Evolutionary conservation across 805 yeast genomes (phyloP), one percentile per base, ranked within the genome.

Genomic region (Yarrowia sp.): DNA sequence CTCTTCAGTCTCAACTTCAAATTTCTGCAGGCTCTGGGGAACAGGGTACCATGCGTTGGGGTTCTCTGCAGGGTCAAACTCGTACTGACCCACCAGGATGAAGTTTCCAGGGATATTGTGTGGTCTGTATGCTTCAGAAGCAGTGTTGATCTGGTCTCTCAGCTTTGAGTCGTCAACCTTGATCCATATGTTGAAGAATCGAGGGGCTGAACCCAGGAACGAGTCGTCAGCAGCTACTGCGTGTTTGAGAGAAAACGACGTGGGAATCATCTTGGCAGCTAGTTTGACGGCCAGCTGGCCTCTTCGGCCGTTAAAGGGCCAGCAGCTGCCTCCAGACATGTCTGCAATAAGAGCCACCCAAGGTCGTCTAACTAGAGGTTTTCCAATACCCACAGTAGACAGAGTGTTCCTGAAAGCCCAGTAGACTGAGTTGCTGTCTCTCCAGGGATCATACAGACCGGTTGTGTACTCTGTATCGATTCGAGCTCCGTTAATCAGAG

Each of bases 261-360:
- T 70, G 5, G 74, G 63, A 38, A 55, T 50, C 12, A 73, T 70
- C n/a, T 68, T 66, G 17, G 70, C 69, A 0, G 76, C 71, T 34
- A 77, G 68, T 15, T 61, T 49, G 38, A 77, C 68, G 0, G 74
- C 78, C 24, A 77, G 68, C 3, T 44, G 66, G 14, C 79, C 79
- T 10, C 60, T 33, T 10, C 67, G 49, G 2, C 79, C 79, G 9
- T 70, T 66, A 61, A 77, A 74, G 20, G 79, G 75, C 79, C 79
- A 77, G 70, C 79, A 77, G 34, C 68, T 68, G 1, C 77, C 78
- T 7, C 69, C 66, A n/a, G 71, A 67, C 9, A 69, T 49, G 10
- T 71, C 73, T 0, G 70, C 53, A 12, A 53, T 43, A 13, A 75
- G 70, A 12, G 74, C 74, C 19, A 68, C 69, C 36, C 60, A 72